A percentile compares a stretch with the other conserved stretches of the same genome.
phyloP scores from a whole-genome alignment of 345 rosid species.

The Hibiscus mutabilis region DNA sequence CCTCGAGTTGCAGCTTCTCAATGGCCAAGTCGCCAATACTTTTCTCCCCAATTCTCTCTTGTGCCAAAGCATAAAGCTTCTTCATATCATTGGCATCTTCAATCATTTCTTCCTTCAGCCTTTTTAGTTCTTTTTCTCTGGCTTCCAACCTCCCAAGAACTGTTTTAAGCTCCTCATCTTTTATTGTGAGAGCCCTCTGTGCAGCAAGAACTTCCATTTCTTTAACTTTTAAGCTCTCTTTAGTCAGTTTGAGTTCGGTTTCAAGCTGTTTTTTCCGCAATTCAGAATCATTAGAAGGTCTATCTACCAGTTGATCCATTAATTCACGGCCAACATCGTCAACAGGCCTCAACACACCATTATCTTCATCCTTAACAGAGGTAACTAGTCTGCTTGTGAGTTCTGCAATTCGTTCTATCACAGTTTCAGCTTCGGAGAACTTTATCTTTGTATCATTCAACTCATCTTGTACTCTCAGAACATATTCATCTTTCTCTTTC shows the following conservation, averaged over 20 bases:
- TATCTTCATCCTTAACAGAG: slow-evolving; percentile 33
- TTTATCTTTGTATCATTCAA: slow-evolving; percentile 43
- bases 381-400: slow-evolving; percentile 49
- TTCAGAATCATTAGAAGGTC: slow-evolving; percentile 30
- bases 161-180: slow-evolving; percentile 56
- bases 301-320: slow-evolving; percentile 26
- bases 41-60: slow-evolving; percentile 58
- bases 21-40: slow-evolving; percentile 60
- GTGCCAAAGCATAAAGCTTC: slow-evolving; percentile 55
- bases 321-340: slow-evolving; percentile 18
- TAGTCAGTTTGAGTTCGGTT: slow-evolving; percentile 50
- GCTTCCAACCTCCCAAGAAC: slow-evolving; percentile 40
- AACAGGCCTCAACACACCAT: slow-evolving; percentile 14
- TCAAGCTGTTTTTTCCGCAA: slow-evolving; percentile 51
- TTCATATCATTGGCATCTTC: slow-evolving; percentile 56
- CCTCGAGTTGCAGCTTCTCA: slow-evolving; percentile 78
- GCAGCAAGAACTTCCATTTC: slow-evolving; percentile 62
- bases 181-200: slow-evolving; percentile 48
- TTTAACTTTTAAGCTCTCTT: slow-evolving; percentile 50
- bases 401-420: slow-evolving; percentile 55
- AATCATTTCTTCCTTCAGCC: slow-evolving; percentile 50
- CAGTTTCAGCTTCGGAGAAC: slow-evolving; percentile 61
- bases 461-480: slow-evolving; percentile 44
- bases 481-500: slow-evolving; percentile 65
- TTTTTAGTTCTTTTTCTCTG: slow-evolving; percentile 46